Evolutionary conservation across 176 grass and related monocot genomes (phyloP).

Genomic region (Zoysia pacifica): DNA sequence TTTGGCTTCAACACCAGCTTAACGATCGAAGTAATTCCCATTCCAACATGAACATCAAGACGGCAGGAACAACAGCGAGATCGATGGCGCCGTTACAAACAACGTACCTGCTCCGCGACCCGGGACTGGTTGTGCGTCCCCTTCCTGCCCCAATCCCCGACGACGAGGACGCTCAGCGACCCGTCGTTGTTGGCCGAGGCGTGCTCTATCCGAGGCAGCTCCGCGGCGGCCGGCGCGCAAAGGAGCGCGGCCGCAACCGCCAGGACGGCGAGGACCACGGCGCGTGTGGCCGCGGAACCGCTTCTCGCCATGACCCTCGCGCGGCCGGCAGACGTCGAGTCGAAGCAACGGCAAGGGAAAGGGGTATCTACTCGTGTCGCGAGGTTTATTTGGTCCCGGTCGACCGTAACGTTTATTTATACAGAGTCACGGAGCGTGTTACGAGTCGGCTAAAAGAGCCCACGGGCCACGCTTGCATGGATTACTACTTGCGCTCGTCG

Average conservation of each 20-base stretch:
- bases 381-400: no score
- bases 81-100: no score
- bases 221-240: slow-evolving; percentile 33
- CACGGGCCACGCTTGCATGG: no score
- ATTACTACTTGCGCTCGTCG: no score
- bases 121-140: slow-evolving; percentile 71
- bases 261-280: slow-evolving; percentile 27
- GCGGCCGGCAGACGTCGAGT: background rate
- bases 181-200: slow-evolving; percentile 47
- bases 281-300: background rate
- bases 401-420: no score
- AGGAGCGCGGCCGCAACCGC: slow-evolving; percentile 16
- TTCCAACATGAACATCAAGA: no score
- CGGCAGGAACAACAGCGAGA: no score
- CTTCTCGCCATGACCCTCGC: slow-evolving; percentile 31
- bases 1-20: no score
- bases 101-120: slow-evolving; percentile 66
- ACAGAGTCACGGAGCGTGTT: no score
- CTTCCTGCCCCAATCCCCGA: slow-evolving; percentile 88
- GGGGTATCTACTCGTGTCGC: no score
- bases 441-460: no score
- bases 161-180: slow-evolving; percentile 67
- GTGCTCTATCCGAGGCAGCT: slow-evolving; percentile 54
- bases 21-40: no score
- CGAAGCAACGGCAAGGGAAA: background rate